Evolutionary conservation across 1,139 yeast species (phyloP).

Genomic region (Arxiozyma telluris): DNA sequence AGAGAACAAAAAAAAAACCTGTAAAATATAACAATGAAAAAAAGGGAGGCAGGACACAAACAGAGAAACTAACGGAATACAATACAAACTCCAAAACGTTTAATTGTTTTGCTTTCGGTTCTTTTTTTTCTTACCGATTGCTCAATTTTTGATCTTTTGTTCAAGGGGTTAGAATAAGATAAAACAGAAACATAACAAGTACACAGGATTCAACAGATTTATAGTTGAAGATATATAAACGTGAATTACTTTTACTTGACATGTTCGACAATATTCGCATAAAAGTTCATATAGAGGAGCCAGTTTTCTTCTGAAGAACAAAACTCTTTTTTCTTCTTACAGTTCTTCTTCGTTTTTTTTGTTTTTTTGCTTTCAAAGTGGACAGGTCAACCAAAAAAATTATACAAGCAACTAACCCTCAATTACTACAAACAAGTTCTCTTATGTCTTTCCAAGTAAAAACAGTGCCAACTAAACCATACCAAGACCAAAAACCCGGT

Average conservation of each 20-base stretch:
- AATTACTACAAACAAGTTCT: not conserved
- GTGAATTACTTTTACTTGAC: not conserved
- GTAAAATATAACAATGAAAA: too few relatives aligned
- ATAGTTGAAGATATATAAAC: too few relatives aligned
- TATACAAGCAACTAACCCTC: not conserved
- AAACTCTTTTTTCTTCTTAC: too few relatives aligned
- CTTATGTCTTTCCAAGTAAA: conserved; percentile 19
- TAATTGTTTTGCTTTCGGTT: not conserved
- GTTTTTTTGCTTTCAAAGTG: too few relatives aligned
- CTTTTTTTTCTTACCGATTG: not conserved
- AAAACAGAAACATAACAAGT: not conserved
- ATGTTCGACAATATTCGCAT: too few relatives aligned
- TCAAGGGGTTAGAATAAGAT: not conserved
- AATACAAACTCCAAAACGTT: not conserved
- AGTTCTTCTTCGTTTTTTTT: too few relatives aligned
- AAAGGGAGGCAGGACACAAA: not conserved
- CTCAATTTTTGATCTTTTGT: not conserved
- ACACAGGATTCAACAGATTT: not conserved
- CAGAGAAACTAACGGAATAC: not conserved
- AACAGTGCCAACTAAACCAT: conserved; percentile 52
- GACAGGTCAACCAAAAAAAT: not conserved
- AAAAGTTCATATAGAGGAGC: too few relatives aligned
- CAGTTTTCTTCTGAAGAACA: not conserved
- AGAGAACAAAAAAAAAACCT: not conserved
- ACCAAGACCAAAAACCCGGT: conserved; percentile 91